Base-by-base conservation (phyloP, 2,329 filamentous ascomycete genomes). In the Penicillium sclerotiorum region DNA sequence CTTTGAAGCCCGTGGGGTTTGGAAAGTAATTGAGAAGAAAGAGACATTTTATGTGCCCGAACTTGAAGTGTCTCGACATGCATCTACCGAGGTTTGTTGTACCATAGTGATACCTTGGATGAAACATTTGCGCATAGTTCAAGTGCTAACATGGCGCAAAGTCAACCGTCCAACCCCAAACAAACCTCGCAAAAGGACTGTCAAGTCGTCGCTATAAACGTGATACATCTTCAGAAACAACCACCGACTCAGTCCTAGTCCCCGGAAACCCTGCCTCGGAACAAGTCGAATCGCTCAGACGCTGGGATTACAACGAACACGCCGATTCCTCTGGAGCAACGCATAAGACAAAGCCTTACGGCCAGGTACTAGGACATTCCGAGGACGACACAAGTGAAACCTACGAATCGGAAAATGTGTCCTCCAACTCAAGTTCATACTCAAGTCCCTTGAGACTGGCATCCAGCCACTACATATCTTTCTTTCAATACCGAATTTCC, bases 401-500 rank as follows among this genome's bases (percentile, higher is more conserved):
- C 11, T n/a, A 49, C 15, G 13, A 35, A 6, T 7, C 45, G 13
- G 27, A 45, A 13, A 20, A 18, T 3, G 11, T 36, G 9, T 21
- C 22, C n/a, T 43, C 27, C 6, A 43, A 39, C 8, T 30, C 22
- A 25, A 7, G 35, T 5, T 45, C 37, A 7, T 33, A 39, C 8
- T 30, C 22, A 25, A 7, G 35, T 5, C 42, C 37, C 5, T 33
- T 42, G 11, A 12, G 30, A 36, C 18, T 47, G 2, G 36, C 45
- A 3, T 49, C 53, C 4, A 27, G 20, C 1, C 45, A 53, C 8
- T 50, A 42, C 1, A 23, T 51, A 12, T 51, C 55, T 8, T 49
- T 56, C 21, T 46, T 56, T 12, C 45, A 52, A 3, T 56, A 49
- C 18, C 52, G 53, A 25, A 44, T 55, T 12, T 52, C 56, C 0